Evolutionary conservation across 306 rosid genomes (phyloP).

Genomic region (Sindora glabra): DNA sequence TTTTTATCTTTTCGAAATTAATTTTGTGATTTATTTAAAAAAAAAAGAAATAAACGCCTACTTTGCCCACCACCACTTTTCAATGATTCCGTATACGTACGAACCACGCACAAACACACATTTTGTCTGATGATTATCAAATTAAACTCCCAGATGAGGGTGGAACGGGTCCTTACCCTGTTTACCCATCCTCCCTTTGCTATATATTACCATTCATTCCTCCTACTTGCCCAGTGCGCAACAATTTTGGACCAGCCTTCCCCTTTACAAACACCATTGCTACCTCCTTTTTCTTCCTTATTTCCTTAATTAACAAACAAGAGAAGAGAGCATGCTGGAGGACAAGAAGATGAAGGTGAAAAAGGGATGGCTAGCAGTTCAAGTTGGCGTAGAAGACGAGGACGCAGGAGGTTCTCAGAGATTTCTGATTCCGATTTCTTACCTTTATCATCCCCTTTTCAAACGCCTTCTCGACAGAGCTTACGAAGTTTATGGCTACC

Average conservation of each 20-base stretch:
- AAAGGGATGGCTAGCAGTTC: conserved; percentile 60
- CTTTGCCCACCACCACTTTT: no score
- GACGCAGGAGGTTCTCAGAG: conserved; percentile 34
- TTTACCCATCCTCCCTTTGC: no score
- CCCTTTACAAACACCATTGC: no score
- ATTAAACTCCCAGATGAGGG: no score
- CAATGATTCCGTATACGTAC: no score
- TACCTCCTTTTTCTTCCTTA: not conserved
- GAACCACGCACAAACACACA: no score
- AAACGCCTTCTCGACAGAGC: conserved; percentile 55
- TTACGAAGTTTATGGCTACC: conserved; percentile 62
- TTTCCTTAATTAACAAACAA: not conserved
- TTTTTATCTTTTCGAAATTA: no score
- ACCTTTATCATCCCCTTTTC: conserved; percentile 62
- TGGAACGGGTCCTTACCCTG: no score
- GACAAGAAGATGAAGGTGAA: conserved; percentile 66
- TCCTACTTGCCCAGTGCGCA: no score
- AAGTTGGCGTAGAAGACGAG: conserved; percentile 54
- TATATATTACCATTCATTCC: conserved; percentile 2
- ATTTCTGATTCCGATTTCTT: conserved; percentile 49
- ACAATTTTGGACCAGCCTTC: not conserved
- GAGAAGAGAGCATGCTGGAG: conserved; percentile 8
- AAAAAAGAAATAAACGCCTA: no score
- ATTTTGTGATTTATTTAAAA: no score
- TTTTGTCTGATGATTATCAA: no score